Base-by-base conservation (phyloP, 805 yeast species). In the Blastobotrys parvus region DNA sequence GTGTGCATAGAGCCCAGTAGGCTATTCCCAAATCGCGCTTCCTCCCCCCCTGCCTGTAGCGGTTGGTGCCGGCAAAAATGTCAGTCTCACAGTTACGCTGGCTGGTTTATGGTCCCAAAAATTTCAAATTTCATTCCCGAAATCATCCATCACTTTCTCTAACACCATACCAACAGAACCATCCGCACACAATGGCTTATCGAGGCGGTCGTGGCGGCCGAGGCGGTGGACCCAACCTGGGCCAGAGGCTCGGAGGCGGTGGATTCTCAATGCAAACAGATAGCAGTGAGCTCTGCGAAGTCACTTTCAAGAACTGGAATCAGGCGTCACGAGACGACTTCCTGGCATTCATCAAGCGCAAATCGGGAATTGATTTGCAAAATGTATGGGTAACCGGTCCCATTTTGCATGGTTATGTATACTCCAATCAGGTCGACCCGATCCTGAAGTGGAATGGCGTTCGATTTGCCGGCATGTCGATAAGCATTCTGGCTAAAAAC, bases 291-390 rank as follows among this genome's bases (percentile, higher is more conserved):
- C 17, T 20, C 27, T 67, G 75, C 3, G 67, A 72, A 2, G 71
- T 87, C 8, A 86, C 82, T 49, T 70, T 87, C 8, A 64, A 70
- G 31, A 86, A 88, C 36, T 88, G 96, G 96, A 79, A 82, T 46
- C 84, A 86, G 47, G 94, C 88, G 1, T 60, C 82, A 1, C 69
- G 71, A 46, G 78, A 72, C 16, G 94, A 87, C 46, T 68, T 87
- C 45, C 68, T 82, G 7, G 67, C 70, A 31, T 89, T 88, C 60
- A 61, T 88, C 13, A 73, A 78, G 39, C 71, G 94, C 49, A 85
- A 82, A 56, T 65, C 84, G 13, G 68, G 72, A 41, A 68, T 84
- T 16, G 62, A 69, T 0, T 67, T 89, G 10, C 60, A 62, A 40
- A 74, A 81, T 56, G 67, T 78, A 8, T 53, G 59, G 2, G 74